phyloP scores from a whole-genome alignment of 2,329 filamentous ascomycete species.

The Fusarium fracticaudum region DNA sequence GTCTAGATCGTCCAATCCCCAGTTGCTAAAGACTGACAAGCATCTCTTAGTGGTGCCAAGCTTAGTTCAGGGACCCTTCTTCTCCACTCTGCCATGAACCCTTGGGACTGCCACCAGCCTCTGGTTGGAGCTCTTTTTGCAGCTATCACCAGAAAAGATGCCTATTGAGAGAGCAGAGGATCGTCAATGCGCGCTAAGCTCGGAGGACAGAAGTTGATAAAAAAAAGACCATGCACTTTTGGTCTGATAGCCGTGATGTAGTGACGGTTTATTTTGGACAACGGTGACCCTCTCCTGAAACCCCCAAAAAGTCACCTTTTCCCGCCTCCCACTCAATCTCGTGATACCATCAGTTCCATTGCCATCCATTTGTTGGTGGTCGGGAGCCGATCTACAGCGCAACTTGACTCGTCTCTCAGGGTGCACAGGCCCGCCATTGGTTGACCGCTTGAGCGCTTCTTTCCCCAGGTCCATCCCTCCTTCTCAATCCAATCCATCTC shows the following conservation, averaged over 20 bases:
- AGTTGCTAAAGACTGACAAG: constrained; percentile 15
- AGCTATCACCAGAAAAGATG: constrained; percentile 2
- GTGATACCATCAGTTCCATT: constrained; percentile 23
- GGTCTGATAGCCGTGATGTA: neutral
- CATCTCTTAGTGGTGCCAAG: constrained; percentile 30
- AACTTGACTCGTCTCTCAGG: constrained; percentile 12
- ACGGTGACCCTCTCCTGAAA: constrained; percentile 12
- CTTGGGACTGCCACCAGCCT: constrained; percentile 25
- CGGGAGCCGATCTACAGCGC: constrained; percentile 16
- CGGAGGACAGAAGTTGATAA: constrained; percentile 1
- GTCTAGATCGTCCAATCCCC: constrained; percentile 26
- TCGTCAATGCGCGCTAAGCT: constrained; percentile 33
- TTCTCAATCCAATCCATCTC: constrained; percentile 6
- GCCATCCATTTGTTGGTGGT: neutral
- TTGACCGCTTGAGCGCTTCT: constrained; percentile 2
- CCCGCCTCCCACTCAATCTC: constrained; percentile 9
- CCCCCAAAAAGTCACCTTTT: neutral
- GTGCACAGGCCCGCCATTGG: constrained; percentile 30
- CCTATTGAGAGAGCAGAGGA: neutral
- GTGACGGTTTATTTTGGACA: constrained; percentile 11
- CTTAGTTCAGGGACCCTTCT: neutral
- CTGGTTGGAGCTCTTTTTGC: constrained; percentile 13
- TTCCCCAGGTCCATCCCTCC: neutral
- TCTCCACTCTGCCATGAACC: constrained; percentile 29
- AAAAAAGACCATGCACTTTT: constrained; percentile 5